A percentile compares a stretch with the other conserved stretches of the same genome.
Evolutionary conservation across 805 yeast genomes (phyloP).

Genomic region (Zygoascus ofunaensis): DNA sequence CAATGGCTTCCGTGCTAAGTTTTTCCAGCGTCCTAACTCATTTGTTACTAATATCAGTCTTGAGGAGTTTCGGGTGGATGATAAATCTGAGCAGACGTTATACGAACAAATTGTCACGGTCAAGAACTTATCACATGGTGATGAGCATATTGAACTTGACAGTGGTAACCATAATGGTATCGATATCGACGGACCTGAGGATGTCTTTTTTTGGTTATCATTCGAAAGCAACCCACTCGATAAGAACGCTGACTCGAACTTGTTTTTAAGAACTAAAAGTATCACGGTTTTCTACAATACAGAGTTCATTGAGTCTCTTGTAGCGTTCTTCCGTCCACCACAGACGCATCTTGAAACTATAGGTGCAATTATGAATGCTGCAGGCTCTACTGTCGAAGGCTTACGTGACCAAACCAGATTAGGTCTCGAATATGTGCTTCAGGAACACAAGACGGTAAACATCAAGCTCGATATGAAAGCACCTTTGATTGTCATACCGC

Average conservation of each 20-base stretch:
- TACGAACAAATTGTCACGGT: constrained; percentile 85
- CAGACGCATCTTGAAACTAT: constrained; percentile 77
- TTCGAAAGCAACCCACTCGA: constrained; percentile 86
- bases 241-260: constrained; percentile 68
- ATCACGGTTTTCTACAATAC: constrained; percentile 88
- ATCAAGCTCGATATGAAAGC: constrained; percentile 86
- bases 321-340: constrained; percentile 77
- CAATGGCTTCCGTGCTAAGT: constrained; percentile 69
- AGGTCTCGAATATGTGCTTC: constrained; percentile 87
- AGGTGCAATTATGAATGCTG: constrained; percentile 85
- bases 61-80: constrained; percentile 77
- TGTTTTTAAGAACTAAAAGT: constrained; percentile 67
- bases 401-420: constrained; percentile 80
- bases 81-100: constrained; percentile 69
- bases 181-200: constrained; percentile 6
- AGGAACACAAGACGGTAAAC: constrained; percentile 86
- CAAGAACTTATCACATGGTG: constrained; percentile 40
- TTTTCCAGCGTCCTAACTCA: constrained; percentile 73
- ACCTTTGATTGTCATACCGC: constrained; percentile 79
- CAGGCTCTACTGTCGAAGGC: constrained; percentile 90
- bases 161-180: constrained; percentile 4
- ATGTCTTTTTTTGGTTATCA: constrained; percentile 70
- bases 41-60: constrained; percentile 61
- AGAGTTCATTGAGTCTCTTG: constrained; percentile 66
- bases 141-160: constrained; percentile 21